phyloP scores from a whole-genome alignment of 768 basidiomycete genomes.

The Neoboletus subvelutipes region DNA sequence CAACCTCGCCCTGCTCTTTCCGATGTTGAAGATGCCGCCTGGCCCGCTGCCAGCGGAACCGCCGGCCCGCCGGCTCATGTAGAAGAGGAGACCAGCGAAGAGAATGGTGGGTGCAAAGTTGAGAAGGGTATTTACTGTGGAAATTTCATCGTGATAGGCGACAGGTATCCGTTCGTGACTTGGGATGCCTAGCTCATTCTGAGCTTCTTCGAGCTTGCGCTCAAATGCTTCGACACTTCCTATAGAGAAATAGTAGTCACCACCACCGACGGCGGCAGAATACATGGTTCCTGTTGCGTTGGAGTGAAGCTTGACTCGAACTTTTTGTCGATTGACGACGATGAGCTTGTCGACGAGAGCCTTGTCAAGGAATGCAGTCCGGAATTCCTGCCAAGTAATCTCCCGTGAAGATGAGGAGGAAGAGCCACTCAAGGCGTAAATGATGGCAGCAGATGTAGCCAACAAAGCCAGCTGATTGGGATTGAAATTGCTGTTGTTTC shows the following conservation, averaged over 20 bases:
- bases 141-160: slow-evolving; percentile 94
- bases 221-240: slow-evolving; percentile 98
- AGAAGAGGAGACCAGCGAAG: slow-evolving; percentile 86
- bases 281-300: slow-evolving; percentile 83
- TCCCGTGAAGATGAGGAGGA: slow-evolving; percentile 64
- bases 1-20: slow-evolving; percentile 90
- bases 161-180: slow-evolving; percentile 93
- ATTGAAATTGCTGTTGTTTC: slow-evolving; percentile 51
- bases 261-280: slow-evolving; percentile 51
- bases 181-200: slow-evolving; percentile 89
- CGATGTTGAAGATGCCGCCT: slow-evolving; percentile 95
- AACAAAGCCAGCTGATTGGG: slow-evolving; percentile 58
- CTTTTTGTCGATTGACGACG: slow-evolving; percentile 87
- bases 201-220: slow-evolving; percentile 90
- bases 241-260: slow-evolving; percentile 92
- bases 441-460: slow-evolving; percentile 58
- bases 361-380: slow-evolving; percentile 94
- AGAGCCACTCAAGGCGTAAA: slow-evolving; percentile 59
- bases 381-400: slow-evolving; percentile 99
- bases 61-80: slow-evolving; percentile 73
- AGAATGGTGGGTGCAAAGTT: slow-evolving; percentile 95
- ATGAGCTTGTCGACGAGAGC: slow-evolving; percentile 92
- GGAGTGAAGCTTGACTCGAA: slow-evolving; percentile 90
- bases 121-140: slow-evolving; percentile 74
- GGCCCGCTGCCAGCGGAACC: slow-evolving; percentile 59